phyloP scores from a whole-genome alignment of 1,284 basidiomycete genomes.

The Mycena citricolor region DNA sequence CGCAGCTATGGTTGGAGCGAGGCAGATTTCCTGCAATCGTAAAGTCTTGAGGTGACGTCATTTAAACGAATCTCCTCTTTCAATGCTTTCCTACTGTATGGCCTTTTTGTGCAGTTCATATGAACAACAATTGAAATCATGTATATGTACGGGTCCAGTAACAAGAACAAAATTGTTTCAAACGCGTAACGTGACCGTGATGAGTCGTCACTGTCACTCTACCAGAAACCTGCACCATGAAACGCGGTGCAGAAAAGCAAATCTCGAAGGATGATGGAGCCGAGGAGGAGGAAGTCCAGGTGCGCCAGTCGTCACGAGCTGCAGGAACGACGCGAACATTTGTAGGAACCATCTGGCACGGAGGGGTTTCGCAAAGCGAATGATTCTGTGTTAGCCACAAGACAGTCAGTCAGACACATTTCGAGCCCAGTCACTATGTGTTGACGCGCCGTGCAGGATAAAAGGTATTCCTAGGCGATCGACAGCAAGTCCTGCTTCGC shows the following conservation, averaged over 20 bases:
- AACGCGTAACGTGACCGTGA: background rate
- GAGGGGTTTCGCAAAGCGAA: constrained; percentile 56
- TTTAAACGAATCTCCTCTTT: background rate
- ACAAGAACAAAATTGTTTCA: background rate
- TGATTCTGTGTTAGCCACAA: constrained; percentile 46
- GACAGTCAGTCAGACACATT: constrained; percentile 47
- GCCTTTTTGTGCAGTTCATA: background rate
- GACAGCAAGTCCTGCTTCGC: constrained; percentile 15
- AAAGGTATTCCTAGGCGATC: constrained; percentile 55
- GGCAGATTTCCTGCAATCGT: constrained; percentile 48
- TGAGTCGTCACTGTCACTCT: background rate
- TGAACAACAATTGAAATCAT: background rate
- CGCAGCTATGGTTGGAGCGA: constrained; percentile 69
- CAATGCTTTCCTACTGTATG: background rate
- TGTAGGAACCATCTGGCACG: constrained; percentile 43
- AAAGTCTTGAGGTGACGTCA: background rate
- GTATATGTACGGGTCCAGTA: background rate
- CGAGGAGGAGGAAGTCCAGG: constrained; percentile 22
- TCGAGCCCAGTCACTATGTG: constrained; percentile 6
- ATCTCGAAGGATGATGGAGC: constrained; percentile 56
- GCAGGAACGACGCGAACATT: too few relatives aligned
- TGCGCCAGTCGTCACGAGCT: background rate
- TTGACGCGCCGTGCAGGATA: constrained; percentile 43
- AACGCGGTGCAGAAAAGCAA: constrained; percentile 75
- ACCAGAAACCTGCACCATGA: constrained; percentile 46